Evolutionary conservation across 2,329 filamentous ascomycete genomes (phyloP), one percentile per base, ranked within the genome.

Genomic region (Eutypella sp.): DNA sequence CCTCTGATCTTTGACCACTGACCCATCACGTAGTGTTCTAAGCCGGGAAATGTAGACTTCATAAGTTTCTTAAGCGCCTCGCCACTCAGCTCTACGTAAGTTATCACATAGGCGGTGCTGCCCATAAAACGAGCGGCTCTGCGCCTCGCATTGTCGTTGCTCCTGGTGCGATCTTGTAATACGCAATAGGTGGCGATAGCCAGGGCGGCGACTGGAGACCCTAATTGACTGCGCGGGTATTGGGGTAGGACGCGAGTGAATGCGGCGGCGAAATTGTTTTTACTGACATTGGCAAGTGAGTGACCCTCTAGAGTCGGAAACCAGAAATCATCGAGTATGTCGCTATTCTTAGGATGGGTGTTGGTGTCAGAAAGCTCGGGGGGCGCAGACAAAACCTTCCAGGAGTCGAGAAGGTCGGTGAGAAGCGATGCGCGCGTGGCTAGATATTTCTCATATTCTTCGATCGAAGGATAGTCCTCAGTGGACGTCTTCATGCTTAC

Each of bases 381-480:
- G n/a, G 67, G 65, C 16, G 65, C 48, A 23, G 63, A 62, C 45
- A 73, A 61, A 11, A 67, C 48, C 36, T 66, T 65, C 71, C 70
- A 74, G 15, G 68, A 60, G 19, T 67, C 62, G 15, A 71, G 53
- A 3, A 73, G 60, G 48, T 73, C 70, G 16, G 54, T 51, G 3
- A 72, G 52, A 45, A 71, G 60, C 8, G 46, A 53, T 29, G 66
- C 58, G 33, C 61, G 60, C 31, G 51, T 54, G 13, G 53, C 53
- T 50, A 65, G 59, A 41, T 57, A 55, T 11, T 45, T 56, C 41
- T 64, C 61, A 43, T 59, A 60, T 9, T 53, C 53, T 29, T 58
- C 53, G 10, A 57, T 47, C 13, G 59, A 56, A 3, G 50, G 37
- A 38, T 59, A 61, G 24, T 59, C 55, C 2, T 52, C 49, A 4